Percentiles rank a stretch among this genome's conserved stretches.
phyloP scores from a whole-genome alignment of 306 rosid genomes.

The Gastrolobium villosum region DNA sequence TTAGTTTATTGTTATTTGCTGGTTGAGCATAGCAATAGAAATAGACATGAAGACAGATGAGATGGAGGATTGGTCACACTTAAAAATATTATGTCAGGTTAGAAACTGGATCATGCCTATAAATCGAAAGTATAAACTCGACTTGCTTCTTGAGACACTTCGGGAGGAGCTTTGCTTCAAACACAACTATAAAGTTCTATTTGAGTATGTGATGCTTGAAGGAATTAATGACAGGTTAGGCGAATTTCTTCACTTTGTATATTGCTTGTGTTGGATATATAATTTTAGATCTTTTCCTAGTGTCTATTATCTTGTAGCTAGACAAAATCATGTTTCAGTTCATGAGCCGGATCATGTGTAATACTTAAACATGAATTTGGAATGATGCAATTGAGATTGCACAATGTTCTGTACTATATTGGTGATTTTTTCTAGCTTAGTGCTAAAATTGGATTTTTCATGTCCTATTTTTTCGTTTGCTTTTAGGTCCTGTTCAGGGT shows the following conservation, averaged over 20 bases:
- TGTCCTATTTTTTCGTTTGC: neutral
- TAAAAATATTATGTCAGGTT: constrained; percentile 62
- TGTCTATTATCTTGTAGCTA: constrained; percentile 18
- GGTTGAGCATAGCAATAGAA: constrained; percentile 27
- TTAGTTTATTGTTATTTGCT: constrained; percentile 34
- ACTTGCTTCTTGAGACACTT: constrained; percentile 80
- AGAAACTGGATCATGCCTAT: constrained; percentile 99
- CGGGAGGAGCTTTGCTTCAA: constrained; percentile 75
- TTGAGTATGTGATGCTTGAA: constrained; percentile 94
- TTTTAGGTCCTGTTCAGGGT: neutral
- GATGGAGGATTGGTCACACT: constrained; percentile 39
- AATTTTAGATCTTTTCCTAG: neutral
- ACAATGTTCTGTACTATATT: constrained; percentile 1
- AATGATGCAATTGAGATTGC: constrained; percentile 13
- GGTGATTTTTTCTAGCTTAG: neutral
- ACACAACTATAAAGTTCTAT: constrained; percentile 80
- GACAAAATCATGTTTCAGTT: neutral
- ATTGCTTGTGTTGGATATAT: constrained; percentile 45
- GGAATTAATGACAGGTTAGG: constrained; percentile 87
- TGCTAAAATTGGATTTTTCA: neutral
- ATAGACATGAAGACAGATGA: constrained; percentile 28
- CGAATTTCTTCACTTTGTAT: constrained; percentile 25
- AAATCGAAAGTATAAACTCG: constrained; percentile 83
- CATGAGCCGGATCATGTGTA: constrained; percentile 12
- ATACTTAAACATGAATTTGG: neutral